Evolutionary conservation across 1,284 basidiomycete genomes (phyloP).

Genomic region (Neotropicomus parvogracilis): DNA sequence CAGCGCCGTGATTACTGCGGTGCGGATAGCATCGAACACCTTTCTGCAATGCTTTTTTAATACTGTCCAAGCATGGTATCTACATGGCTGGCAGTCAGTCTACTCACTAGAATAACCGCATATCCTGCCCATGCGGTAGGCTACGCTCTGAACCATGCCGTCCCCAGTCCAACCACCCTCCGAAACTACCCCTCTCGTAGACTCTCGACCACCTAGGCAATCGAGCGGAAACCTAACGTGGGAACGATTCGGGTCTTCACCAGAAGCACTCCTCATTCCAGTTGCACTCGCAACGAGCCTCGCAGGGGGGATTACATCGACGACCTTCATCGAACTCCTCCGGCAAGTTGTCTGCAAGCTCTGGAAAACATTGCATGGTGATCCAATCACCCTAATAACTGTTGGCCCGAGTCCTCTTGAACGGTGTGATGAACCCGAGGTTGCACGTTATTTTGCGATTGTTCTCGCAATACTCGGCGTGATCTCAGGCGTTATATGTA

Average conservation of each 20-base stretch:
- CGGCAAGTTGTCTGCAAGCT: constrained; percentile 27
- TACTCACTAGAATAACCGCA: neutral
- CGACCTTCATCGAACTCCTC: constrained; percentile 31
- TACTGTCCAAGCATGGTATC: neutral
- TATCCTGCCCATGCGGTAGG: neutral
- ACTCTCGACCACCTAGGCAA: constrained; percentile 1
- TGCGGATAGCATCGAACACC: neutral
- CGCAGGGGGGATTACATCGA: constrained; percentile 22
- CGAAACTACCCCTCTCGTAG: constrained; percentile 18
- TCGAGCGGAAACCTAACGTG: neutral
- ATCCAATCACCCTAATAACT: constrained; percentile 5
- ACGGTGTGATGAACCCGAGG: constrained; percentile 25
- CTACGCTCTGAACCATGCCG: constrained; percentile 11
- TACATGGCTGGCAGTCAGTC: neutral
- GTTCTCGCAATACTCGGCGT: constrained; percentile 16
- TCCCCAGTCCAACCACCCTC: constrained; percentile 3
- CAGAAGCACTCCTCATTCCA: constrained; percentile 27
- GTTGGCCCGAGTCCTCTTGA: constrained; percentile 12
- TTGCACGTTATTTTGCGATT: constrained; percentile 23
- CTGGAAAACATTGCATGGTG: constrained; percentile 23
- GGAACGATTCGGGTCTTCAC: constrained; percentile 1
- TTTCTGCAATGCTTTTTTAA: constrained; percentile 5
- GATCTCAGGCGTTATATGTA: constrained; percentile 24
- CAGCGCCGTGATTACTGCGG: neutral
- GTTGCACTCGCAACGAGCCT: constrained; percentile 26